Evolutionary conservation across 441 rosid species (phyloP).

Genomic region (Jatropha podagrica): DNA sequence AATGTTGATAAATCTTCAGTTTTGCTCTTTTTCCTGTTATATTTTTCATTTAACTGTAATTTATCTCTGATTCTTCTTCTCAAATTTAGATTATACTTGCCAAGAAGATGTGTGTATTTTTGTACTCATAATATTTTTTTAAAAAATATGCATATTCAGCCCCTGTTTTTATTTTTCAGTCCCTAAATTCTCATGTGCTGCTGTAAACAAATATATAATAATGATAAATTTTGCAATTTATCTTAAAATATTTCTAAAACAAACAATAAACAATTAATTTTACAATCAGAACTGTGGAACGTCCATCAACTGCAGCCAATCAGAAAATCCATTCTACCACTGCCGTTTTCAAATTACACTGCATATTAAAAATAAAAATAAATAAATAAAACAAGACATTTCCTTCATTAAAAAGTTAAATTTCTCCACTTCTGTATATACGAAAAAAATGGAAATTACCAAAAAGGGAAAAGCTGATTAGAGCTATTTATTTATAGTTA

Average conservation of each 20-base stretch:
- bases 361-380: neutral
- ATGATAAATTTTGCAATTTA: too few species aligned
- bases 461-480: neutral
- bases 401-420: neutral
- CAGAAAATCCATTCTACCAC: neutral
- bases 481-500: neutral
- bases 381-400: neutral
- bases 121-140: neutral
- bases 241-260: neutral
- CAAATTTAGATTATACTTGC: neutral
- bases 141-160: too few species aligned
- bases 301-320: slow-evolving; percentile 2
- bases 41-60: neutral
- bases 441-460: too few species aligned
- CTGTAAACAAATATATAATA: too few species aligned
- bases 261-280: neutral
- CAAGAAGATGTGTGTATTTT: neutral
- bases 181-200: too few species aligned
- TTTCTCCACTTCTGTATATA: neutral
- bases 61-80: neutral
- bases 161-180: too few species aligned
- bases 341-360: neutral
- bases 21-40: neutral
- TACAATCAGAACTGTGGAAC: neutral
- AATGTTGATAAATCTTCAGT: neutral